Base-by-base conservation (phyloP, 2,329 filamentous ascomycete genomes). In the Pseudophaeomoniella oleicola region DNA sequence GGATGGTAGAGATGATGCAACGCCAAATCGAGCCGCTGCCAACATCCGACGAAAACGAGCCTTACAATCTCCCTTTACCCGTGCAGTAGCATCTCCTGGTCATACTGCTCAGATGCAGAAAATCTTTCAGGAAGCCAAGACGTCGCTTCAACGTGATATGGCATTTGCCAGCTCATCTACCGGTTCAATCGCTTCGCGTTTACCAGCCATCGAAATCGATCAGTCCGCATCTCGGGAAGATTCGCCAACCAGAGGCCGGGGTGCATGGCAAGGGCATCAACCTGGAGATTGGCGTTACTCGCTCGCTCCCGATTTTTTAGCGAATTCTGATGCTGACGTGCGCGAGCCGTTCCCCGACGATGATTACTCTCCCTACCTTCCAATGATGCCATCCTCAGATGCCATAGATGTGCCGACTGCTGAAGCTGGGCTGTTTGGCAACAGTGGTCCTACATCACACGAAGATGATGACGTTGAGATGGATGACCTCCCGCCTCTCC, bases 261-360 rank as follows among this genome's bases (percentile, higher is more conserved):
- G 19, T 9, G 17, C 32, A 4, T n/a, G n/a, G n/a, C n/a, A n/a
- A n/a, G n/a, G n/a, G n/a, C n/a, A n/a, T n/a, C n/a, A n/a, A n/a
- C n/a, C n/a, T n/a, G n/a, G n/a, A n/a, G 32, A 39, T 15, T 50
- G 46, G 47, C 42, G 47, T 22, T 50, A 48, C 39, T 50, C 47
- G 9, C 44, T 38, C 12, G 43, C 42, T 12, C 46, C 46, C 14
- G 35, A 33, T 16, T 31, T 40, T 6, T 16, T 50, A 27, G 42
- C 44, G 15, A 42, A 39, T 13, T 30, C 40, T 18, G 43, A 43
- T n/a, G n/a, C 39, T 3, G 47, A 50, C 33, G 46, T 50, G 9
- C 37, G 47, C 39, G 47, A 50, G 32, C 47, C 47, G 17, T 41
- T 50, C 12, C 43, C 44, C 16, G 42, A 41, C 16, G 34, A 35